Evolutionary conservation across 139 green algal species (phyloP).

Genomic region (Coccomyxa sp.): DNA sequence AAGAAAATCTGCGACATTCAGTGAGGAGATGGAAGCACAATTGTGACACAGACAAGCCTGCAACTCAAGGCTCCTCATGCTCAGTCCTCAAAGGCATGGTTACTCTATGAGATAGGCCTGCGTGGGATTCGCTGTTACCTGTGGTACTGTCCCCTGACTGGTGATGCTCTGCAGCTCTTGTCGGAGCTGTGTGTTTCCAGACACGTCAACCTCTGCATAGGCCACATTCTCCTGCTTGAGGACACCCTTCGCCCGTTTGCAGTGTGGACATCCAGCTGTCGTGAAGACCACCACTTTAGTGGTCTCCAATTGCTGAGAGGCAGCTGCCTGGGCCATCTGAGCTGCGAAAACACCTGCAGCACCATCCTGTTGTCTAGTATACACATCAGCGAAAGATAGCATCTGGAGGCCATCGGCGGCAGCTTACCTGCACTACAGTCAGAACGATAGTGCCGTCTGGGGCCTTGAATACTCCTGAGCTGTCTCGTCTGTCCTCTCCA

Average conservation of each 20-base stretch:
- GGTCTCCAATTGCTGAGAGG: not conserved
- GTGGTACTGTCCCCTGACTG: conserved; percentile 72
- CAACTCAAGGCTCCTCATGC: too few relatives aligned
- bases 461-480: too few relatives aligned
- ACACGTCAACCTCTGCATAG: conserved; percentile 66
- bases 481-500: too few relatives aligned
- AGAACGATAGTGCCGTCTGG: too few relatives aligned
- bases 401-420: too few relatives aligned
- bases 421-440: too few relatives aligned
- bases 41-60: not conserved
- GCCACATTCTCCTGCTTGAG: conserved; percentile 38
- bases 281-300: conserved; percentile 69
- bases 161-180: conserved; percentile 47
- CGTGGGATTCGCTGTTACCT: conserved; percentile 35
- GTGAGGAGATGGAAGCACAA: too few relatives aligned
- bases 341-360: too few relatives aligned
- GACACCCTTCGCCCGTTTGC: conserved; percentile 59
- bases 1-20: conserved; percentile 84
- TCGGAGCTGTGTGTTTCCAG: conserved; percentile 27
- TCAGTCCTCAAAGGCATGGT: not conserved
- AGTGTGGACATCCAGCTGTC: conserved; percentile 78
- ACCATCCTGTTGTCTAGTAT: too few relatives aligned
- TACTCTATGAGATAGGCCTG: not conserved
- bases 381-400: too few relatives aligned
- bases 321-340: too few relatives aligned